Conservation (phyloP, 2,329 filamentous ascomycete genomes). For the Elsinoe ampelina region DNA sequence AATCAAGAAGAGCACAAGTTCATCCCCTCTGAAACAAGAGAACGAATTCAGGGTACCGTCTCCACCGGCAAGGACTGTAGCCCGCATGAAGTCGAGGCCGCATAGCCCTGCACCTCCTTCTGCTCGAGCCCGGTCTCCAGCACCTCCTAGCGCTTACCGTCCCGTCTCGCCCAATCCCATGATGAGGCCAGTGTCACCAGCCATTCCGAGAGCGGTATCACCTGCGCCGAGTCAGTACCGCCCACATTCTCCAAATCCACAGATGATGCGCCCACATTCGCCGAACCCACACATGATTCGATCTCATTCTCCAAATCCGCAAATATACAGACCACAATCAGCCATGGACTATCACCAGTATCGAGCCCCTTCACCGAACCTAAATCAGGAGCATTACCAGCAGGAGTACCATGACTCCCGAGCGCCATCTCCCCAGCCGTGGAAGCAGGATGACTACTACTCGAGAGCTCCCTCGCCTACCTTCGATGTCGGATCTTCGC, state of each 20-base stretch:
- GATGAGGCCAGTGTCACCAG: constrained; percentile 20
- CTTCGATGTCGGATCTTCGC: constrained; percentile 47
- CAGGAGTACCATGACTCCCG: constrained; percentile 27
- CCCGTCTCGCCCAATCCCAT: constrained; percentile 33
- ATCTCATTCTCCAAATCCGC: constrained; percentile 15
- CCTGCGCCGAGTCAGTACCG: constrained; percentile 30
- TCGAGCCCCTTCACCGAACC: constrained; percentile 32
- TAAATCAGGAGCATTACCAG: constrained; percentile 18
- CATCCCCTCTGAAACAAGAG: constrained; percentile 19
- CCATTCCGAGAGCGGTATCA: constrained; percentile 32
- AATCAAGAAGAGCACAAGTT: constrained; percentile 19
- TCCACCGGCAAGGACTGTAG: constrained; percentile 23
- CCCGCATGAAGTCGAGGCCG: constrained; percentile 18
- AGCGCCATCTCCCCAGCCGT: constrained; percentile 34
- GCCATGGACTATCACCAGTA: constrained; percentile 25
- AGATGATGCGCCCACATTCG: constrained; percentile 22
- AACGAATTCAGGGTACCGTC: constrained; percentile 25
- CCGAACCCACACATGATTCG: constrained; percentile 20
- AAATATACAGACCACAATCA: constrained; percentile 16
- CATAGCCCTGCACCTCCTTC: constrained; percentile 18
- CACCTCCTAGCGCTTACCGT: constrained; percentile 19
- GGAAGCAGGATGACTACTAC: constrained; percentile 28
- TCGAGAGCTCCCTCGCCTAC: constrained; percentile 20
- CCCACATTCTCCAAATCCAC: constrained; percentile 13
- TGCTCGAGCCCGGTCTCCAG: constrained; percentile 21